These are phyloP conservation scores for Filobasidium wieringae DNA, from an alignment of 768 basidiomycete genomes.

Conservation along the genomic window DNA sequence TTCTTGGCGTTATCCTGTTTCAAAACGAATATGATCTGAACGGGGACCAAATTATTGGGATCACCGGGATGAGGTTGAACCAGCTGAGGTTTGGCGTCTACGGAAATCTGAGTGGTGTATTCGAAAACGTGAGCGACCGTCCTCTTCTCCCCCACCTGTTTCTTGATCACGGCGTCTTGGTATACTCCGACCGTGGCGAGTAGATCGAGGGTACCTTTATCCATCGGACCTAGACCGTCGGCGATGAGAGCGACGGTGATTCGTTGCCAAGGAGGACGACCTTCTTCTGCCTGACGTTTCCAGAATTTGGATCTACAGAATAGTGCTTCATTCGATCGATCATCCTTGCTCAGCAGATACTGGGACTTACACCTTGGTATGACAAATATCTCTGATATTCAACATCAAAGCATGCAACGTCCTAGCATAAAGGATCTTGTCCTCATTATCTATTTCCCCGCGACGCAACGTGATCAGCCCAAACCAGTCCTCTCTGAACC, in stretches of 20 bases:
- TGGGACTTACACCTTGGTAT: slow-evolving; percentile 56
- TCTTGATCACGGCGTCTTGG: slow-evolving; percentile 92
- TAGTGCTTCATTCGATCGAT: too few relatives aligned
- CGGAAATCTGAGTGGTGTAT: slow-evolving; percentile 94
- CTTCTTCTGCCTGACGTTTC: slow-evolving; percentile 29
- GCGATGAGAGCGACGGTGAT: slow-evolving; percentile 70
- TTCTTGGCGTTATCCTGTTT: slow-evolving; percentile 95
- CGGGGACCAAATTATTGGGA: slow-evolving; percentile 77
- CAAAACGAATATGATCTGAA: slow-evolving; percentile 78
- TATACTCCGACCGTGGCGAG: slow-evolving; percentile 84
- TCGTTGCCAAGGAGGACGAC: slow-evolving; percentile 58
- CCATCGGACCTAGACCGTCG: slow-evolving; percentile 88
- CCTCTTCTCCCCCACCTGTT: slow-evolving; percentile 59
- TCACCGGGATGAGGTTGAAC: slow-evolving; percentile 82
- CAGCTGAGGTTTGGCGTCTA: slow-evolving; percentile 79
- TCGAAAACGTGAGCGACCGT: slow-evolving; percentile 88
- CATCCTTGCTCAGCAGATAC: neutral
- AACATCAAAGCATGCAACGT: slow-evolving; percentile 94
- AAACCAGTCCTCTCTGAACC: slow-evolving; percentile 30
- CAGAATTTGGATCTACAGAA: slow-evolving; percentile 27
- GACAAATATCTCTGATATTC: slow-evolving; percentile 93
- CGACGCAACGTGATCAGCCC: too few relatives aligned
- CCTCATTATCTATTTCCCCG: slow-evolving; percentile 35
- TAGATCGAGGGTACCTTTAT: slow-evolving; percentile 73
- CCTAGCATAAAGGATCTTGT: slow-evolving; percentile 37